Evolutionary conservation across 176 grass and related monocot genomes (phyloP).

Genomic region (Juncus inflexus): DNA sequence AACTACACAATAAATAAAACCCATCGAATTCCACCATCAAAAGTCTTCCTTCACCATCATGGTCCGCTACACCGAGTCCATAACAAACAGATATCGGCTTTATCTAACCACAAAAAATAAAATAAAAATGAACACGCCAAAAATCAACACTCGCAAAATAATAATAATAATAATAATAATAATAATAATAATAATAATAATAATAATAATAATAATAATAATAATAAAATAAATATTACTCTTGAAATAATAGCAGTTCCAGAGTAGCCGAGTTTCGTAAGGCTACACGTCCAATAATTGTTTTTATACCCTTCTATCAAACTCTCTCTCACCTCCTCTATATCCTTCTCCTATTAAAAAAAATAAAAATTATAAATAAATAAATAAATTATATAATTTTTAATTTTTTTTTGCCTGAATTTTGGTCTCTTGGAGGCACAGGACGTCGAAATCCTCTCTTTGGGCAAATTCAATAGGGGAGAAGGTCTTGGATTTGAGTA

Average conservation of each 20-base stretch:
- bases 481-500: conserved; percentile 66
- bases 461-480: conserved; percentile 65
- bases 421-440: conserved; percentile 98
- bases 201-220: too few relatives aligned
- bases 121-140: too few relatives aligned
- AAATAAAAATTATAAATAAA: too few relatives aligned
- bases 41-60: conserved; percentile 81
- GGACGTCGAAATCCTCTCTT: conserved; percentile 91
- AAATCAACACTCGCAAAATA: neutral
- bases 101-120: conserved; percentile 40
- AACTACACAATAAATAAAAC: conserved; percentile 78
- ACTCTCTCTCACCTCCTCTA: conserved; percentile 64
- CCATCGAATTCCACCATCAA: conserved; percentile 79
- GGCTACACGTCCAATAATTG: conserved; percentile 97
- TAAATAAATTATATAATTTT: neutral
- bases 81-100: conserved; percentile 74
- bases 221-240: neutral
- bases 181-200: too few relatives aligned
- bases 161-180: too few relatives aligned
- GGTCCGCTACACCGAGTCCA: conserved; percentile 51
- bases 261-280: conserved; percentile 91
- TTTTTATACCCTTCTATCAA: conserved; percentile 86
- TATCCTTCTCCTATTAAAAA: conserved; percentile 41
- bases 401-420: conserved; percentile 52
- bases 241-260: conserved; percentile 91